A percentile compares a stretch with the other conserved stretches of the same genome.
Conservation (phyloP, 805 yeast genomes). For the Wickerhamiella hasegawae region DNA sequence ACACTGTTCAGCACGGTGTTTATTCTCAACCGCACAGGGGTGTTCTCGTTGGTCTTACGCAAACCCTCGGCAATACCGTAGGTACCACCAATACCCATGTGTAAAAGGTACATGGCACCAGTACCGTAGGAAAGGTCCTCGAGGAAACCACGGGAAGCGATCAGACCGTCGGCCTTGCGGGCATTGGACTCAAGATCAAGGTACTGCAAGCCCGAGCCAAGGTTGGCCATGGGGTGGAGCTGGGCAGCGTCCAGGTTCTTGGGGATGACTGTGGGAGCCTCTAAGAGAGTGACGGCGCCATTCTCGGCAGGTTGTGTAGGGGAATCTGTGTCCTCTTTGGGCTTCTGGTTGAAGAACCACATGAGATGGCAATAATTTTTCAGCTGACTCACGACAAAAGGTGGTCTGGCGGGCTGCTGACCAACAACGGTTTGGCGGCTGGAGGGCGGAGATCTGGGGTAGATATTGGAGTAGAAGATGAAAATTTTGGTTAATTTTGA, state of each 20-base stretch:
- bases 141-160: conserved; percentile 95
- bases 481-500: too few relatives aligned
- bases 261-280: conserved; percentile 7
- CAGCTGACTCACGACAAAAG: conserved; percentile 1
- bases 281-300: too few relatives aligned
- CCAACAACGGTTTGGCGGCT: too few relatives aligned
- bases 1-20: conserved; percentile 84
- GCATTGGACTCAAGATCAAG: conserved; percentile 51
- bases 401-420: too few relatives aligned
- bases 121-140: conserved; percentile 97
- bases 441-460: too few relatives aligned
- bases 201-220: conserved; percentile 79
- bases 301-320: too few relatives aligned
- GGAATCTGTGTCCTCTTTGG: too few relatives aligned
- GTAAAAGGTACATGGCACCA: conserved; percentile 74
- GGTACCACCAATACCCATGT: conserved; percentile 79
- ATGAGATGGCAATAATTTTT: background rate
- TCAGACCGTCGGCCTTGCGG: conserved; percentile 49
- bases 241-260: conserved; percentile 43
- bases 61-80: conserved; percentile 83
- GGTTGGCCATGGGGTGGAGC: conserved; percentile 85
- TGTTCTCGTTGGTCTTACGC: conserved; percentile 52
- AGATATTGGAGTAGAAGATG: too few relatives aligned
- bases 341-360: background rate
- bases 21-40: conserved; percentile 66